These are phyloP conservation scores for Epichloe elymi DNA, from an alignment of 2,329 filamentous ascomycete species.

Conservation along the genomic window DNA sequence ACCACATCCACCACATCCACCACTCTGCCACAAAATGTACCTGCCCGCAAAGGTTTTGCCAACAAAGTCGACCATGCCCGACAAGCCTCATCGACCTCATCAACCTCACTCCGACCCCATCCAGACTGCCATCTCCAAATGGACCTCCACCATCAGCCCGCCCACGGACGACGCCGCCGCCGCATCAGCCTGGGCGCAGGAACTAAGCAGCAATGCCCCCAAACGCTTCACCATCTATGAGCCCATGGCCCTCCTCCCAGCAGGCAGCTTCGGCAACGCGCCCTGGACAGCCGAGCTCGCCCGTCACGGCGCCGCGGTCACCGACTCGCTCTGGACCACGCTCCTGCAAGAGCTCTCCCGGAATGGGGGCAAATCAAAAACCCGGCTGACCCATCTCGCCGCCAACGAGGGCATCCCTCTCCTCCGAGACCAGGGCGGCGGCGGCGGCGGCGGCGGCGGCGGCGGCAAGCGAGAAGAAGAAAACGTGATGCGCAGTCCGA, in stretches of 20 bases:
- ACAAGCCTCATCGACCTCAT: slow-evolving; percentile 1
- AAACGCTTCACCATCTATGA: slow-evolving; percentile 48
- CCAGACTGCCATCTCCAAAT: slow-evolving; percentile 17
- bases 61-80: slow-evolving; percentile 12
- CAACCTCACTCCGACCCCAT: slow-evolving; percentile 16
- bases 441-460: no score
- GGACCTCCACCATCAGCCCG: slow-evolving; percentile 12
- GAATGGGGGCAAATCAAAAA: slow-evolving; percentile 20
- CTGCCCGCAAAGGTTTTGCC: background rate
- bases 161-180: background rate
- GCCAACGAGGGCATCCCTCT: slow-evolving; percentile 49
- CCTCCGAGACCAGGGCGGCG: slow-evolving; percentile 16
- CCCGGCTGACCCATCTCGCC: slow-evolving; percentile 40
- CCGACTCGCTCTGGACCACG: slow-evolving; percentile 29
- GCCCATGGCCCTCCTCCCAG: slow-evolving; percentile 47
- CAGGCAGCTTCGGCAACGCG: slow-evolving; percentile 37
- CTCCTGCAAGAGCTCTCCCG: slow-evolving; percentile 35
- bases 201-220: slow-evolving; percentile 30
- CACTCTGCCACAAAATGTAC: no score
- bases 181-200: slow-evolving; percentile 9
- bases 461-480: slow-evolving; percentile 18
- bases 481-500: slow-evolving; percentile 64
- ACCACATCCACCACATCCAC: no score
- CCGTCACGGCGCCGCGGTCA: slow-evolving; percentile 11
- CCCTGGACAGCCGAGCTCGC: slow-evolving; percentile 27